These are phyloP conservation scores for Penicillium psychrofluorescens DNA, from an alignment of 495 filamentous ascomycete genomes.

Conservation along the genomic window DNA sequence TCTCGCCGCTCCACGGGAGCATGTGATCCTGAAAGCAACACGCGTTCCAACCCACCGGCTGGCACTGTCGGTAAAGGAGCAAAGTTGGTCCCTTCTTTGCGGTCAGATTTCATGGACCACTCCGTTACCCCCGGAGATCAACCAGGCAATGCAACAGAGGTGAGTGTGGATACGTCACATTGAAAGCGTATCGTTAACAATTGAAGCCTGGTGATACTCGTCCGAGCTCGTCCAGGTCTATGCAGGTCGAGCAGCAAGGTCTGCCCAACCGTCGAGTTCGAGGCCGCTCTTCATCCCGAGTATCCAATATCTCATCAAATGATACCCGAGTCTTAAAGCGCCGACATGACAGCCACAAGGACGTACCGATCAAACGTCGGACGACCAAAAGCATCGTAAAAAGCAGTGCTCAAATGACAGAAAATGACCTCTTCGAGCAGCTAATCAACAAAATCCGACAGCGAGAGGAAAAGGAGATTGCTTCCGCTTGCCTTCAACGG, in stretches of 20 bases:
- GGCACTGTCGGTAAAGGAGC: too few relatives aligned
- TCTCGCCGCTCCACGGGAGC: too few relatives aligned
- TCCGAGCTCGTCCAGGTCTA: not conserved
- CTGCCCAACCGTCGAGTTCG: not conserved
- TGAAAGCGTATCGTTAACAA: too few relatives aligned
- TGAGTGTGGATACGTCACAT: too few relatives aligned
- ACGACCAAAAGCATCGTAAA: not conserved
- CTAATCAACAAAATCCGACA: constrained; percentile 24
- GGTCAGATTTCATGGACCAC: too few relatives aligned
- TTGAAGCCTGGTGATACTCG: not conserved
- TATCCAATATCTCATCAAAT: not conserved
- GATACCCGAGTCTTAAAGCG: constrained; percentile 10
- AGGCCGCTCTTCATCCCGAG: not conserved
- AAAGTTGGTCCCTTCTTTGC: too few relatives aligned
- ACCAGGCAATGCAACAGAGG: too few relatives aligned
- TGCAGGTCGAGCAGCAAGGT: not conserved
- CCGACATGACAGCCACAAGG: constrained; percentile 7
- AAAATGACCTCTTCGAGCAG: constrained; percentile 32
- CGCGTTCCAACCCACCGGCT: too few relatives aligned
- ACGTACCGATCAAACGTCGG: too few relatives aligned
- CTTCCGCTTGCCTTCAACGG: constrained; percentile 11
- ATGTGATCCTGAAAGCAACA: too few relatives aligned
- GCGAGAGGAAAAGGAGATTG: constrained; percentile 28
- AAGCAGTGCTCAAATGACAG: constrained; percentile 10
- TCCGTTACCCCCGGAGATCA: too few relatives aligned